Evolutionary conservation across 495 filamentous ascomycete species (phyloP).

Genomic region (Penicillium robsamsonii): DNA sequence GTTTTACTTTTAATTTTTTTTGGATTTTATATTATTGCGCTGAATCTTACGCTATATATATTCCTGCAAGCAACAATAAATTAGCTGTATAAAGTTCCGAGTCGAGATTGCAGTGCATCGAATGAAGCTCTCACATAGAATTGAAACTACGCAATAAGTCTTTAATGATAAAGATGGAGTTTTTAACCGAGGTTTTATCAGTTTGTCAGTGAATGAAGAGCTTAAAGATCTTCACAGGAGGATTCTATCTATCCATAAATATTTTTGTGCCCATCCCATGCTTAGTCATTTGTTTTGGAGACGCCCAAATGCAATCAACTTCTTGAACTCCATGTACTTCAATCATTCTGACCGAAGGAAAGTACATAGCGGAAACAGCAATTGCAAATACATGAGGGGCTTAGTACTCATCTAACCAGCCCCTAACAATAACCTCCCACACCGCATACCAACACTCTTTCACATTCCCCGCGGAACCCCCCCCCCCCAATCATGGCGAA

Average conservation of each 20-base stretch:
- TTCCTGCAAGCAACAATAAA: neutral
- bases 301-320: neutral
- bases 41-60: neutral
- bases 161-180: neutral
- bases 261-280: slow-evolving; percentile 3
- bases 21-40: neutral
- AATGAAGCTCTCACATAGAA: neutral
- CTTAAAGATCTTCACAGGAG: neutral
- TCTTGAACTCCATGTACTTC: neutral
- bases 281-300: slow-evolving; percentile 20
- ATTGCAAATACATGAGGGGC: neutral
- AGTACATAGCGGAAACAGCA: neutral
- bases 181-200: neutral
- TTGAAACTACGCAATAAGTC: neutral
- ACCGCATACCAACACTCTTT: slow-evolving; percentile 5
- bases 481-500: slow-evolving; percentile 10
- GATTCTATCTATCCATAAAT: neutral
- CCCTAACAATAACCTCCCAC: neutral
- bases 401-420: neutral
- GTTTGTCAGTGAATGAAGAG: neutral
- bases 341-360: neutral
- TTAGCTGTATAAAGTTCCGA: neutral
- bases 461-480: slow-evolving; percentile 13
- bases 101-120: neutral
- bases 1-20: slow-evolving; percentile 7